Evolutionary conservation across 169 alveolate genomes (phyloP), one percentile per base, ranked within the genome.

Genomic region (Amoebophrya sp.): DNA sequence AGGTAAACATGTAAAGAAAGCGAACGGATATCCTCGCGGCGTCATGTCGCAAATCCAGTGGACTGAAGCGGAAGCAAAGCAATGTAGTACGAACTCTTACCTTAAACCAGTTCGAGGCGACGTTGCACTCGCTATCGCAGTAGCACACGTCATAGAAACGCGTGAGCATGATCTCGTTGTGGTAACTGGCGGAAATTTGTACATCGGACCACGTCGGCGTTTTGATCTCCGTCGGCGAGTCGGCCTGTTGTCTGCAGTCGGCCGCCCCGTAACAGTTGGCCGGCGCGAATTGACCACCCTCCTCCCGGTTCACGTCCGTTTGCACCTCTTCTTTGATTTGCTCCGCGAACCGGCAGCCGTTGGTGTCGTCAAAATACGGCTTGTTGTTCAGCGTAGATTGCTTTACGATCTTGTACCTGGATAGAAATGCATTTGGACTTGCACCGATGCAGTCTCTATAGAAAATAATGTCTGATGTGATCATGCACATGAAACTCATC

Each of bases 341-440:
- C 35, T 66, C 83, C 83, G 83, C 83, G 35, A 66, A 66, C 35
- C 83, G 83, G 18, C 83, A 66, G 35, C 83, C 83, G 35, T 25
- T 66, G 10, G 83, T 66, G 35, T 66, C 83, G 10, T 66, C 83
- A 25, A 66, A 66, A 2, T 66, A 25, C 83, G 83, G 83, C 83
- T 66, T 66, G 83, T 66, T 66, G 83, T 66, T 66, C 83, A 66
- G 18, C 1, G 32, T 25, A 25, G 39, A 25, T n/a, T 66, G 83
- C 83, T 66, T 66, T 25, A 66, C 83, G 35, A 66, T 66, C 83
- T 66, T 66, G 83, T 66, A 41, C 54, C 54, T 41, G n/a, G n/a
- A n/a, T n/a, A n/a, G n/a, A n/a, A n/a, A n/a, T n/a, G n/a, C n/a
- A n/a, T n/a, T n/a, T n/a, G n/a, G n/a, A n/a, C n/a, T n/a, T n/a